phyloP scores from a whole-genome alignment of 305 asterid genomes.

The Fraxinus baroniana region DNA sequence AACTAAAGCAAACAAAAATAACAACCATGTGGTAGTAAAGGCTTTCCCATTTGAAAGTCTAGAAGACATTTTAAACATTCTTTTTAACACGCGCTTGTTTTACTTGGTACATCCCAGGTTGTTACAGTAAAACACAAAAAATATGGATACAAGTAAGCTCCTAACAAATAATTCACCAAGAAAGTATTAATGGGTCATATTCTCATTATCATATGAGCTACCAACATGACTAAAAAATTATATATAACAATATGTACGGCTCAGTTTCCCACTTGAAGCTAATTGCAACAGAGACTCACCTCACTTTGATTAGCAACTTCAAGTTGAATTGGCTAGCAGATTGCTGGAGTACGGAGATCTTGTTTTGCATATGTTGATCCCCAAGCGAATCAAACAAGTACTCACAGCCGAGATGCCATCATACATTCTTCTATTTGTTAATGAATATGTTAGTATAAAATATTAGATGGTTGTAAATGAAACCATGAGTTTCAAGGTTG shows the following conservation, averaged over 20 bases:
- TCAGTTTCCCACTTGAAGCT: not conserved
- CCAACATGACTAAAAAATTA: not conserved
- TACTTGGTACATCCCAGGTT: not conserved
- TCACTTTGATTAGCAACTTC: slow-evolving; percentile 90
- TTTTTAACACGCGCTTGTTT: not conserved
- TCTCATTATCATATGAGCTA: not conserved
- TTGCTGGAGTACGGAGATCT: slow-evolving; percentile 72
- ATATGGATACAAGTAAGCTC: not conserved
- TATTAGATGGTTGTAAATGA: slow-evolving; percentile 14
- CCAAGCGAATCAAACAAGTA: slow-evolving; percentile 87
- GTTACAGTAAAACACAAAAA: not conserved
- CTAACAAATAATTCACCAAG: not conserved
- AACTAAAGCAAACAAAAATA: slow-evolving; percentile 2
- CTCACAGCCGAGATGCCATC: slow-evolving; percentile 87
- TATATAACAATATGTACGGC: not conserved
- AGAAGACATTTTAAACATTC: slow-evolving; percentile 1
- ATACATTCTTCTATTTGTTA: slow-evolving; percentile 94
- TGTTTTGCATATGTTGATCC: slow-evolving; percentile 75
- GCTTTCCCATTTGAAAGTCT: slow-evolving; percentile 1
- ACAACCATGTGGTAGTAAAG: not conserved
- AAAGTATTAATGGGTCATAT: not conserved
- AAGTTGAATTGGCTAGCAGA: slow-evolving; percentile 67
- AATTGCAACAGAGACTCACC: slow-evolving; percentile 42
- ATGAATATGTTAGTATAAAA: slow-evolving; percentile 47
- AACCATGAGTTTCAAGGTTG: slow-evolving; percentile 1